A percentile compares a stretch with the other conserved stretches of the same genome.
Conservation (phyloP, 495 filamentous ascomycete species). For the Annulohypoxylon moriforme region DNA sequence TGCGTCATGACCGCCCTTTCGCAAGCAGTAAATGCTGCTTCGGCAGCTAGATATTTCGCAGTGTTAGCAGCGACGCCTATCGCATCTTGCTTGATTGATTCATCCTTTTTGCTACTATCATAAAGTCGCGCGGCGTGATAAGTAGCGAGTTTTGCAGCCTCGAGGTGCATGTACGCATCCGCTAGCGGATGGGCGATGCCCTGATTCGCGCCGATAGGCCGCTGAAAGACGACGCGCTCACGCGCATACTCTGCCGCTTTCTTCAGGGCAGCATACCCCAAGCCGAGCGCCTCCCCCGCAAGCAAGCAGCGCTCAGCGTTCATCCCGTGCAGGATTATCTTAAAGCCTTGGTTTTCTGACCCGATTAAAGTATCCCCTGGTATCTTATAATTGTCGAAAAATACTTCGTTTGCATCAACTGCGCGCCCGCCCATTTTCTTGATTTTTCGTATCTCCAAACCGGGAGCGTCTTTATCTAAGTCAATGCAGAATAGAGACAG, state of each 20-base stretch:
- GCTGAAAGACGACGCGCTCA: slow-evolving; percentile 75
- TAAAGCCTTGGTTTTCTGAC: slow-evolving; percentile 77
- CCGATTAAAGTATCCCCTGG: slow-evolving; percentile 72
- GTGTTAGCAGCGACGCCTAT: slow-evolving; percentile 80
- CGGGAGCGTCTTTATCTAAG: slow-evolving; percentile 67
- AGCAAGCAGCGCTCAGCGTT: slow-evolving; percentile 83
- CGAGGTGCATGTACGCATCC: slow-evolving; percentile 79
- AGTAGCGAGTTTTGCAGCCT: slow-evolving; percentile 80
- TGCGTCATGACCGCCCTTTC: slow-evolving; percentile 74
- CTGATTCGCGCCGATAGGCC: slow-evolving; percentile 80
- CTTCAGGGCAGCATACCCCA: slow-evolving; percentile 78
- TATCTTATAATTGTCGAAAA: slow-evolving; percentile 79
- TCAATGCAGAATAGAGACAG: slow-evolving; percentile 82
- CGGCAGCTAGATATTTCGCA: slow-evolving; percentile 82
- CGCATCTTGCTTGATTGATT: slow-evolving; percentile 66
- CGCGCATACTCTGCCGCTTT: slow-evolving; percentile 73
- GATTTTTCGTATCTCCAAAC: slow-evolving; percentile 74
- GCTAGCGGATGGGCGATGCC: slow-evolving; percentile 80
- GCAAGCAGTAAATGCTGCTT: slow-evolving; percentile 80
- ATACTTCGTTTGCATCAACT: slow-evolving; percentile 86
- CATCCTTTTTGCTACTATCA: slow-evolving; percentile 67
- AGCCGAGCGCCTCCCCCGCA: slow-evolving; percentile 79
- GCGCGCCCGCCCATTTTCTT: slow-evolving; percentile 85
- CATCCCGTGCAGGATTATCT: slow-evolving; percentile 83
- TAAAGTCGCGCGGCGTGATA: slow-evolving; percentile 83